Base-by-base conservation (phyloP, 2,329 filamentous ascomycete species). In the Chaetomiaceae sp. region DNA sequence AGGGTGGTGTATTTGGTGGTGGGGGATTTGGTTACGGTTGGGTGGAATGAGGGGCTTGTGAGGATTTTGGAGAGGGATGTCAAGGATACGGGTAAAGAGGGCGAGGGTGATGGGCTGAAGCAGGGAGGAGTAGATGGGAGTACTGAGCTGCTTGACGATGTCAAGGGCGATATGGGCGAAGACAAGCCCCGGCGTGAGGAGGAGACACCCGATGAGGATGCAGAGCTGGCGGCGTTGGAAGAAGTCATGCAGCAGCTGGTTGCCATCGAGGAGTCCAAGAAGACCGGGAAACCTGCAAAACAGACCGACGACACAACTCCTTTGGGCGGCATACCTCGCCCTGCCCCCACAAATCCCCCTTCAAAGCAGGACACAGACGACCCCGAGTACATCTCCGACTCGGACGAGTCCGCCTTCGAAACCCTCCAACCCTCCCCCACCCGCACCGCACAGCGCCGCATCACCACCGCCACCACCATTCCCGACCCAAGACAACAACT, bases 1-100 rank as follows among this genome's bases (percentile, higher is more conserved):
- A 51, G 59, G 24, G 68, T 72, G 65, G 65, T 68, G 3, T 76
- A 68, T 49, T 57, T 78, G 7, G 56, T 74, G 2, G 61, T 78
- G 0, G 64, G 70, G 4, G 68, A 74, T 38, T 52, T 77, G 15
- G 55, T 60, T 10, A 64, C 69, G 0, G 59, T 77, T 9, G 75
- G 75, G 2, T 75, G 72, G 71, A 69, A 75, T 49, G 66, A 68
- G 27, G 59, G 62, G 2, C 69, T 71, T 42, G 32, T 65, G 42
- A 56, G 60, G 17, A 49, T 60, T 17, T 42, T 58, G 11, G 46
- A 49, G 24, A 38, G 30, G 26, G 35, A 42, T 24, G 39, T 18
- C 11, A 35, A 40, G 18, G 17, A 17, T 27, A 19, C 14, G 4
- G 38, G 30, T n/a, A n/a, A n/a, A 6, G 37, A 35, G 38, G 24